These are phyloP conservation scores for Phytophthora vignae DNA, from an alignment of 352 stramenopile genomes.

Conservation along the genomic window DNA sequence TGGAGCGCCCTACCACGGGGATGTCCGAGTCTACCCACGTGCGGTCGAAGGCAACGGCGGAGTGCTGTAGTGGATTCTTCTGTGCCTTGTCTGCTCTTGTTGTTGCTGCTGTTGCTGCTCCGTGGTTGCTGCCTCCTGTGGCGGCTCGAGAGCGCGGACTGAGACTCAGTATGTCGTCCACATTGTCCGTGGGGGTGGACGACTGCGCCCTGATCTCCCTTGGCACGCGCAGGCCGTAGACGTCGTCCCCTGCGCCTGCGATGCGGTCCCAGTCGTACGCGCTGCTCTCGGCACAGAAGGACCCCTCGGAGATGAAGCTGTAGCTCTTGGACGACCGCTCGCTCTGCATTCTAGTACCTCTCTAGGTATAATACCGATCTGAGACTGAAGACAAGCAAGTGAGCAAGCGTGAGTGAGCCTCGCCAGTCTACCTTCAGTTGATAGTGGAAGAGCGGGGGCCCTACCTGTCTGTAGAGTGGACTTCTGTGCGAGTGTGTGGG, in stretches of 20 bases:
- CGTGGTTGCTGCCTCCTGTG: conserved; percentile 19
- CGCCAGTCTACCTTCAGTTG: neutral
- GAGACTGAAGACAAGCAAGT: neutral
- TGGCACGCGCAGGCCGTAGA: conserved; percentile 31
- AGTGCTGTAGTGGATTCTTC: conserved; percentile 33
- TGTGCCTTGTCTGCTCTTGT: conserved; percentile 42
- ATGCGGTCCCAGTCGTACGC: conserved; percentile 55
- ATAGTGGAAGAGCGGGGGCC: conserved; percentile 13
- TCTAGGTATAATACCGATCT: neutral
- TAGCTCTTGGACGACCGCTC: conserved; percentile 65
- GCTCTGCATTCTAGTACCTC: conserved; percentile 25
- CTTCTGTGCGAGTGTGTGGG: neutral
- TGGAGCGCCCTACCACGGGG: conserved; percentile 61
- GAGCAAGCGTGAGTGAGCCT: no score
- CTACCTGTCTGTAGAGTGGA: neutral
- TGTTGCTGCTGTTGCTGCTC: neutral
- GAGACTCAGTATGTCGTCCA: conserved; percentile 29
- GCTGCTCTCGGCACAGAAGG: conserved; percentile 52
- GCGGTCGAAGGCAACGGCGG: conserved; percentile 65
- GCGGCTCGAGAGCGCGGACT: conserved; percentile 20
- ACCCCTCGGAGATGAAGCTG: conserved; percentile 87
- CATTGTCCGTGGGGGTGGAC: conserved; percentile 36
- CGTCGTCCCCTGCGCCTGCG: conserved; percentile 30
- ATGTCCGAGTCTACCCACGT: conserved; percentile 57
- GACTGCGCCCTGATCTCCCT: conserved; percentile 34